These are phyloP conservation scores for Hyaloscypha finlandica DNA, from an alignment of 495 filamentous ascomycete genomes.

Conservation along the genomic window DNA sequence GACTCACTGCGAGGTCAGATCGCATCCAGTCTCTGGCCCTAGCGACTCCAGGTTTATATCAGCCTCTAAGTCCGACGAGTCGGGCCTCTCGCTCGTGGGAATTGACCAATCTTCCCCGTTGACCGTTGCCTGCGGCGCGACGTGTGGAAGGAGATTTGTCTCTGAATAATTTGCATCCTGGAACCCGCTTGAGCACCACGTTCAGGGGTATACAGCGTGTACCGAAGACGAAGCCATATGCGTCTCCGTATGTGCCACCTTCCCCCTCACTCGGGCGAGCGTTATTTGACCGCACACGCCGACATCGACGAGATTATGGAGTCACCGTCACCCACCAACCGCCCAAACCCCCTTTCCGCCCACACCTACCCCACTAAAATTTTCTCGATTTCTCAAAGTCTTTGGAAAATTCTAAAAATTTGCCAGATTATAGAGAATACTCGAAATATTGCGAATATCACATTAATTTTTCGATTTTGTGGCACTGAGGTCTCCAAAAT, in stretches of 20 bases:
- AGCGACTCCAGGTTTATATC: neutral
- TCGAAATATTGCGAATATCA: no score
- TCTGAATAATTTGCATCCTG: conserved; percentile 10
- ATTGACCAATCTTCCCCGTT: conserved; percentile 7
- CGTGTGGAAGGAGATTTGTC: conserved; percentile 2
- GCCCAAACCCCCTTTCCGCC: no score
- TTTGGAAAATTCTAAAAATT: no score
- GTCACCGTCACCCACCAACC: no score
- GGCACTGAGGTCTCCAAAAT: no score
- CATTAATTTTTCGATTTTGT: no score
- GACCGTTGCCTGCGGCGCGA: neutral
- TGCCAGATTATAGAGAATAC: no score
- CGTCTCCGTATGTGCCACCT: conserved; percentile 10
- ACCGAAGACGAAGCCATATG: conserved; percentile 14
- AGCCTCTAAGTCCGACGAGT: neutral
- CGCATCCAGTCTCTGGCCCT: neutral
- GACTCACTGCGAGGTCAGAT: neutral
- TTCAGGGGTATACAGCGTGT: conserved; percentile 5
- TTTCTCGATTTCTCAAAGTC: no score
- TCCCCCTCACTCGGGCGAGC: no score
- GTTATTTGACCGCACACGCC: no score
- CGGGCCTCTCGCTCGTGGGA: conserved; percentile 4
- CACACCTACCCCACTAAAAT: no score
- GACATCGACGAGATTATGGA: no score
- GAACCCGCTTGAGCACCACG: neutral